Evolutionary conservation across 2,329 filamentous ascomycete species (phyloP), one percentile per base, ranked within the genome.

Genomic region (Rhinocladiella mackenziei): DNA sequence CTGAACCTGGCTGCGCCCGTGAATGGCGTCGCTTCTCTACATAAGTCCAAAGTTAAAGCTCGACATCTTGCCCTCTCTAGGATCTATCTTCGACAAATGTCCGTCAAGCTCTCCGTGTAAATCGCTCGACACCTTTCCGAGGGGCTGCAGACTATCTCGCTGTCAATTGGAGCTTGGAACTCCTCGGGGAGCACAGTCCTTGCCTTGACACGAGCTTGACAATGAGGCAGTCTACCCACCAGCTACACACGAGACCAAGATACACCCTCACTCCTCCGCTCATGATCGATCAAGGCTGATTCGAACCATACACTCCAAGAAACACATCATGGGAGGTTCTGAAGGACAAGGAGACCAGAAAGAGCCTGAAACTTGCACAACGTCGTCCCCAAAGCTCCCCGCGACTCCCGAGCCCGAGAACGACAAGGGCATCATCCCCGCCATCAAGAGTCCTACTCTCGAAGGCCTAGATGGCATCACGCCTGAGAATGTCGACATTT

Each of bases 401-500:
- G 43, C 53, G 13, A 41, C 53, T 22, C 57, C 57, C 9, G 49
- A 59, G 29, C 57, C 57, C 3, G 53, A 49, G 36, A 56, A 51
- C 20, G 57, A 59, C 45, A 50, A 51, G 23, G 57, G 50, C 18
- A 54, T 57, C 19, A 51, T 56, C 8, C 57, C 55, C 19, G 42
- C 53, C 13, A 51, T 55, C 31, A 47, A 56, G 25, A 54, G 48
- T 8, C 66, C 66, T 9, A 57, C 54, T n/a, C 63, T 62, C 26
- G 65, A 67, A 36, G 53, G 48, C n/a, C 35, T 54, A 2, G 61
- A 67, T 29, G 47, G 39, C 13, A 29, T 56, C 25, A 54, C 54
- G 4, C 32, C 55, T 9, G 55, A 58, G 13, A 56, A 50, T 31
- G 74, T 85, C 64, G 83, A 89, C 62, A 76, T 94, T 50, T 86